Percentiles rank a stretch among this genome's conserved stretches.
Evolutionary conservation across 345 rosid genomes (phyloP).

Genomic region (Corchorus olitorius): DNA sequence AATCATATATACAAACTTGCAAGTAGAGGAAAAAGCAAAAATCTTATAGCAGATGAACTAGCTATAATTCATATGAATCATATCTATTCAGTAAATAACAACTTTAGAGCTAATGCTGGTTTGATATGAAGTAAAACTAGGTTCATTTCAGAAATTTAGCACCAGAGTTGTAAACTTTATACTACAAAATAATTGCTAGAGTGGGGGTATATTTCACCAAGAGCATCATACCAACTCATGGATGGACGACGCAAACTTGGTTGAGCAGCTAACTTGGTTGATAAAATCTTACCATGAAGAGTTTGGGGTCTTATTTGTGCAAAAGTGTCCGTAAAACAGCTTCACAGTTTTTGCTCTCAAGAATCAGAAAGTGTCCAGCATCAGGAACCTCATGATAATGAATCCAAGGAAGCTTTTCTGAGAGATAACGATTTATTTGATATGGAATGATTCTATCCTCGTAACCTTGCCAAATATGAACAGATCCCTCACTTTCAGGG

Average conservation of each 20-base stretch:
- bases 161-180: not conserved
- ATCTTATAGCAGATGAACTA: too few species aligned
- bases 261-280: not conserved
- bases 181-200: not conserved
- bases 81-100: too few species aligned
- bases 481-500: slow-evolving; percentile 47
- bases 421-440: slow-evolving; percentile 47
- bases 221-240: not conserved
- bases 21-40: too few species aligned
- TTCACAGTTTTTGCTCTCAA: slow-evolving; percentile 47
- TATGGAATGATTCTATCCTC: slow-evolving; percentile 66
- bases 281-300: not conserved
- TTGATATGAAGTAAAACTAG: not conserved
- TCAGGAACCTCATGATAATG: slow-evolving; percentile 66
- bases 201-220: not conserved
- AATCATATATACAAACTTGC: too few species aligned
- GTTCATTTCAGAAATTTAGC: not conserved
- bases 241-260: not conserved
- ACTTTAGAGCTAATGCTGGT: not conserved
- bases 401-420: slow-evolving; percentile 74
- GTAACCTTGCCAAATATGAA: slow-evolving; percentile 76
- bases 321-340: slow-evolving; percentile 55
- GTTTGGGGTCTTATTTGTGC: slow-evolving; percentile 23
- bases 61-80: too few species aligned
- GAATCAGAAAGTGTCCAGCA: slow-evolving; percentile 59